Conservation (phyloP, 1,139 yeast species). For the Candida sp. region DNA sequence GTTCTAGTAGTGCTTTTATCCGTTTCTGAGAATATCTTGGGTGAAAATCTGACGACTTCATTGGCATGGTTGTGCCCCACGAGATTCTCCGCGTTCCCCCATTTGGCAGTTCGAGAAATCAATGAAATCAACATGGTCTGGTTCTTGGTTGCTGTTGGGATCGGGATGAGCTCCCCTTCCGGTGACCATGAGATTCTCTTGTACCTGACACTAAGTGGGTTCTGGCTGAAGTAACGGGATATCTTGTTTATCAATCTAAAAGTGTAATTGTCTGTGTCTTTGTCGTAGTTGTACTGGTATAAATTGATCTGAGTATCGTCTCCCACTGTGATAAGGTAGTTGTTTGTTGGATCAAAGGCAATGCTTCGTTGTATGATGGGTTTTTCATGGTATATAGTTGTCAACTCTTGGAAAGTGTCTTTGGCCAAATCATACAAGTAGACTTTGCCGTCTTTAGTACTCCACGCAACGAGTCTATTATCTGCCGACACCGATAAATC, state of each 20-base stretch:
- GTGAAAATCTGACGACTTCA: constrained; percentile 58
- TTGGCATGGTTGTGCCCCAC: constrained; percentile 66
- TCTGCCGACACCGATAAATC: constrained; percentile 46
- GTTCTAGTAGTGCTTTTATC: constrained; percentile 18
- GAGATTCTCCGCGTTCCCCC: constrained; percentile 52
- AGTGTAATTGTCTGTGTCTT: constrained; percentile 29
- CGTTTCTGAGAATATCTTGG: constrained; percentile 34
- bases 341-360: constrained; percentile 55
- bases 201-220: constrained; percentile 44
- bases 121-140: constrained; percentile 46
- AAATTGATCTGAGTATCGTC: constrained; percentile 51
- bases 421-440: constrained; percentile 32
- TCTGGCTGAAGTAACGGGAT: constrained; percentile 45
- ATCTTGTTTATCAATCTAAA: constrained; percentile 41
- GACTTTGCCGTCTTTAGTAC: constrained; percentile 39
- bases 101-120: constrained; percentile 38
- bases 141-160: constrained; percentile 59
- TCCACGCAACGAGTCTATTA: constrained; percentile 44
- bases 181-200: constrained; percentile 58
- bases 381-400: constrained; percentile 21
- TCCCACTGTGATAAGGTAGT: constrained; percentile 52
- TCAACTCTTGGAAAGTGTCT: constrained; percentile 40
- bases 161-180: constrained; percentile 54
- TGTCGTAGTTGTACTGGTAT: constrained; percentile 36
- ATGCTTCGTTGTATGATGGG: constrained; percentile 45